Base-by-base conservation (phyloP, 139 green algal genomes). In the Yamagishiella unicocca region DNA sequence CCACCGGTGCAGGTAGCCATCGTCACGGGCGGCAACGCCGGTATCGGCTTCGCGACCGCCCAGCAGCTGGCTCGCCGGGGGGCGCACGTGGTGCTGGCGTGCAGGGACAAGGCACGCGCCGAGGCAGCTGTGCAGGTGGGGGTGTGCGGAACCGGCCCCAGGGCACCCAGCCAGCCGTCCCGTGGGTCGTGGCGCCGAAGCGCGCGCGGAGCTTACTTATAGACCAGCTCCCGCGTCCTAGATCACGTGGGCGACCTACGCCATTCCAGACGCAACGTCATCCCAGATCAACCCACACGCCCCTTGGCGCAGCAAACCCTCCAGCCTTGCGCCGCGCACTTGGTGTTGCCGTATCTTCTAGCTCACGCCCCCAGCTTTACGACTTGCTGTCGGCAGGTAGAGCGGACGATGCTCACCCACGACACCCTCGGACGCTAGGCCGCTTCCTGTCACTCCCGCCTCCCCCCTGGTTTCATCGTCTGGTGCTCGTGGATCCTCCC, bases 21-120 rank as follows among this genome's bases (percentile, higher is more conserved):
- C n/a, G 85, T 94, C 17, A 94, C 92, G 1, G 92, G 92, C n/a
- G 89, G 71, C 46, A 95, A 95, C 82, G 85, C 89, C 38, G 92
- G 92, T 43, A 93, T 95, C 35, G 92, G 92, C 35, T 85, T 92
- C 17, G 86, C 91, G 53, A 94, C 91, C 7, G 89, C 92, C 0
- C 71, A 89, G 67, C 72, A 88, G 58, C 83, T 95, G 62, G 90
- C 89, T 2, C 38, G 84, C 4, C 87, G 89, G 4, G 92, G 92
- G 35, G 90, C 85, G 1, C 84, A 91, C 22, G 92, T 95, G 21
- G 78, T 95, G 31, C 53, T 94, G 35, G 92, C 92, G 10, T 94
- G 92, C 86, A 68, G 92, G 22, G 75, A 85, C 64, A 46, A 45
- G 21, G 37, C 70, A 24, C 61, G 88, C 1, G 90, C 79, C 8